Evolutionary conservation across 106 monocot genomes (phyloP).

Genomic region (Agapanthus africanus): DNA sequence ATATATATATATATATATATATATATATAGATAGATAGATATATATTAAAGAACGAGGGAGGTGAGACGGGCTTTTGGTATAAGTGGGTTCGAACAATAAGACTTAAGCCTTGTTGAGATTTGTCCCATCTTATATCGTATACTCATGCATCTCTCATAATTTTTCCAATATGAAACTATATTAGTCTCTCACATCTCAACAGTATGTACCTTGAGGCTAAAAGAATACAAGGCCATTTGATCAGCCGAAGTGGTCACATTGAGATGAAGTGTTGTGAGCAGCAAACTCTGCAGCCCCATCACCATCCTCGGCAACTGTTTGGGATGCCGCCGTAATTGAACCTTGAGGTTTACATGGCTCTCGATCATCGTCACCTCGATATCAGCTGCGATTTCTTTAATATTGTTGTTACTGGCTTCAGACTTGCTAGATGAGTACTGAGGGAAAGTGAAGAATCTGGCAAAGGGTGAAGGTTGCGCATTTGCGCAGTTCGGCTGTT

Average conservation of each 20-base stretch:
- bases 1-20: too few relatives aligned
- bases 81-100: too few relatives aligned
- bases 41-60: too few relatives aligned
- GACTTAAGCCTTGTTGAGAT: too few relatives aligned
- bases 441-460: constrained; percentile 29
- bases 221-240: constrained; percentile 66
- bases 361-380: constrained; percentile 81
- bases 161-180: too few relatives aligned
- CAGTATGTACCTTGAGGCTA: constrained; percentile 71
- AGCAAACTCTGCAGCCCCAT: constrained; percentile 47
- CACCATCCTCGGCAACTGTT: constrained; percentile 62
- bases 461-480: constrained; percentile 17
- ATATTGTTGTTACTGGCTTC: neutral
- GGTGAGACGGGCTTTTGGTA: too few relatives aligned
- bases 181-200: too few relatives aligned
- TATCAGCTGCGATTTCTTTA: constrained; percentile 30
- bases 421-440: constrained; percentile 17
- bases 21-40: too few relatives aligned
- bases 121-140: too few relatives aligned
- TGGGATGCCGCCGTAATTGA: constrained; percentile 38
- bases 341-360: constrained; percentile 83
- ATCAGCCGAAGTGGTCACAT: constrained; percentile 45
- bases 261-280: constrained; percentile 73
- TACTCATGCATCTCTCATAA: too few relatives aligned
- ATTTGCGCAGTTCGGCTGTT: neutral